Base-by-base conservation (phyloP, 768 basidiomycete genomes). In the Daedalea quercina region DNA sequence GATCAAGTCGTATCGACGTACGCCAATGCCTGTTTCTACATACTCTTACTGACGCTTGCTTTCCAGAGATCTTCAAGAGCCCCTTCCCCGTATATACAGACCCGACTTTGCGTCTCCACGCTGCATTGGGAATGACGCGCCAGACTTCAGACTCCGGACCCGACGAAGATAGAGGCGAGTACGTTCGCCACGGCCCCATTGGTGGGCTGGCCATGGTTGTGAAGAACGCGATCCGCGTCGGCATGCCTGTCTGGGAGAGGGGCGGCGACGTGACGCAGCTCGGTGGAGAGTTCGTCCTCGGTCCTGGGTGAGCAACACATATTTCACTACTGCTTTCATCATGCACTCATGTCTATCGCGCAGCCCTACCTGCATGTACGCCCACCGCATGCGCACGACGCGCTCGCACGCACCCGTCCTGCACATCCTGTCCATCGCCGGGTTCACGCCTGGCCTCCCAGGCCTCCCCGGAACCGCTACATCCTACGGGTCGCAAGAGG, bases 221-320 rank as follows among this genome's bases (percentile, higher is more conserved):
- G 33, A 68, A 78, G 54, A 81, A 85, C 55, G 85, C 86, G 2
- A 63, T 92, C 46, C 80, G 80, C 53, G 79, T 82, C 24, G 81
- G 84, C 23, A 86, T 94, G 84, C 89, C 90, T 0, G 73, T 90
- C 13, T 88, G 87, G 82, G 85, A 85, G 70, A 81, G 79, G 54
- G 86, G 84, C 2, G 91, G 91, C 0, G 84, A 92, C 60, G 66
- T 83, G 41, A 69, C 76, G 40, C 90, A 94, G 67, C 73, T 95
- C 19, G 94, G 94, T 9, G 94, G 94, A 22, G 94, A 97, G 71
- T 94, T 95, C 63, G 77, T 88, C 23, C 73, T 88, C 15, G 81
- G 80, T 13, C 81, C 81, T 9, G 81, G 80, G 79, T 82, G 56
- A 56, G 75, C 63, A 9, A 11, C 15, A 13, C 19, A 20, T 20